Base-by-base conservation (phyloP, 768 basidiomycete genomes). In the Cystobasidium tubakii region DNA sequence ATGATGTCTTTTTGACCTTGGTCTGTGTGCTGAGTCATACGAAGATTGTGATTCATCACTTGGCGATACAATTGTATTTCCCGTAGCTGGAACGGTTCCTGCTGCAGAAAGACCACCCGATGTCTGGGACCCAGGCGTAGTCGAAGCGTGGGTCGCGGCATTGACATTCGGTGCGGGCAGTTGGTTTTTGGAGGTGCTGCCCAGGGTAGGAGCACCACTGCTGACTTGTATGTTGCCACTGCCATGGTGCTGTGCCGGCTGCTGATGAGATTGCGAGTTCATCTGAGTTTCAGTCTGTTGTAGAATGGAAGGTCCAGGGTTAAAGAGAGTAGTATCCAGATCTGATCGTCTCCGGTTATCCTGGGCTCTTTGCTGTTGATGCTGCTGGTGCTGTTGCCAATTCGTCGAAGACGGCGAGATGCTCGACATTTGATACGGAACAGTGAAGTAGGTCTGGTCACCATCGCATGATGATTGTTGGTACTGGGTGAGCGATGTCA, bases 361-460 rank as follows among this genome's bases (percentile, higher is more conserved):
- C 23, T 60, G 57, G 29, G 57, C 57, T 15, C 57, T 9, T 25
- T 60, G 57, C 29, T 27, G 29, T 34, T 60, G 57, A 21, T 60
- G 25, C 33, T 60, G 57, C 23, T 60, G 57, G 33, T 60, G 57
- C 27, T 60, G 57, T 34, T 60, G 57, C 57, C 57, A 60, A 29
- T 27, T 60, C 27, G 57, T 60, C 7, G 57, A 60, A 29, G 57
- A 25, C 15, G 57, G 57, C 6, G 57, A 60, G 23, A 60, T 60
- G 57, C 57, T 60, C 1, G 57, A 60, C 23, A 60, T 60, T 3
- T 60, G 57, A 60, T 60, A 60, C 2, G 29, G 25, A 12, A 27
- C 57, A 12, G 57, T 27, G 33, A 60, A 60, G 27, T 60, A 34
- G 4, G 57, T 29, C 57, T 60, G 57, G n/a, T 31, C 57, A 23